Conservation (phyloP, 2,329 filamentous ascomycete genomes). For the Phialocephala sp. region DNA sequence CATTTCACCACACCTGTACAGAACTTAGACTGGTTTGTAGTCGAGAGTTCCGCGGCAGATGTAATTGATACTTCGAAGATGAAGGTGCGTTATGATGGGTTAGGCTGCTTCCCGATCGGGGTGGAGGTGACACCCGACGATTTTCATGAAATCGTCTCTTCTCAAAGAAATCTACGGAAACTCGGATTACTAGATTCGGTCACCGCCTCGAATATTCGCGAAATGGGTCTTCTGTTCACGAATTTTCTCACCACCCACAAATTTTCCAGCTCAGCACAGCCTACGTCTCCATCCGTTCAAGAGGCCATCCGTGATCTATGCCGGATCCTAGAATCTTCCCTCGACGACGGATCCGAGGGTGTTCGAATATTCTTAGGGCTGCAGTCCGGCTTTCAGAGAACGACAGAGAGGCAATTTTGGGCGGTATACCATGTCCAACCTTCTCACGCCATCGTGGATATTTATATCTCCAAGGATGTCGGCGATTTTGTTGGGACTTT, state of each 20-base stretch:
- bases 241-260: slow-evolving; percentile 15
- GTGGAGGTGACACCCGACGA: slow-evolving; percentile 47
- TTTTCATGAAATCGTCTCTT: slow-evolving; percentile 51
- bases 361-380: slow-evolving; percentile 45
- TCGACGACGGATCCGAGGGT: slow-evolving; percentile 16
- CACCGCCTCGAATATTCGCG: slow-evolving; percentile 11
- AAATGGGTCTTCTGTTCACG: slow-evolving; percentile 21
- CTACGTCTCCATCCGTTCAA: background rate
- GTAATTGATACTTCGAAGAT: slow-evolving; percentile 39
- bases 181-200: slow-evolving; percentile 45
- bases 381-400: slow-evolving; percentile 49
- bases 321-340: slow-evolving; percentile 13
- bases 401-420: slow-evolving; percentile 47
- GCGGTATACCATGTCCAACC: slow-evolving; percentile 44
- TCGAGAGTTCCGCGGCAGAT: slow-evolving; percentile 6
- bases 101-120: slow-evolving; percentile 55
- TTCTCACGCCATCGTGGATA: slow-evolving; percentile 29
- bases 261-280: slow-evolving; percentile 3
- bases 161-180: slow-evolving; percentile 49
- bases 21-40: slow-evolving; percentile 17
- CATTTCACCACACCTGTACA: slow-evolving; percentile 7
- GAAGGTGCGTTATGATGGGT: slow-evolving; percentile 46
- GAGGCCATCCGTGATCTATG: slow-evolving; percentile 18
- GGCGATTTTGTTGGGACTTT: slow-evolving; percentile 50
- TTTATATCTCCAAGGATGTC: slow-evolving; percentile 50